These are phyloP conservation scores for Ganoderma lingzhi DNA, from an alignment of 1,284 basidiomycete genomes.

Conservation along the genomic window DNA sequence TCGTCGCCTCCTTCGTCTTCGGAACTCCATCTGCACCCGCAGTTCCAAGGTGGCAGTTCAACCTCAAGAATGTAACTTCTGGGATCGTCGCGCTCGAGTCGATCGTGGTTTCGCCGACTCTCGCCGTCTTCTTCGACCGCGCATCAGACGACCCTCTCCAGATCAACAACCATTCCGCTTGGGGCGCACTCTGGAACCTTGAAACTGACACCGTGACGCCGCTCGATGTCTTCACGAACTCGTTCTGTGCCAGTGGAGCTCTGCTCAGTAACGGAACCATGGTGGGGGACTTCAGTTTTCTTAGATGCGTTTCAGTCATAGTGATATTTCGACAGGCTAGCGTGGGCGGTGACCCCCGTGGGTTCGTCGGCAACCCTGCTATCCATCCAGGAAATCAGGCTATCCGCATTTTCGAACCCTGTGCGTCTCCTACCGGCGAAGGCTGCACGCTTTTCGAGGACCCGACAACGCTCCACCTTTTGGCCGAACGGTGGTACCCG, in stretches of 20 bases:
- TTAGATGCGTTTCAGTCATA: not conserved
- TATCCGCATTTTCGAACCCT: conserved; percentile 49
- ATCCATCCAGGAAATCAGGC: conserved; percentile 37
- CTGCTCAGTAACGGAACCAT: conserved; percentile 58
- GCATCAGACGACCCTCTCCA: conserved; percentile 58
- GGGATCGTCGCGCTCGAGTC: conserved; percentile 59
- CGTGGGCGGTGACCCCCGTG: conserved; percentile 53
- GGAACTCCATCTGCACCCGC: conserved; percentile 26
- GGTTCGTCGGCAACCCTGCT: conserved; percentile 45
- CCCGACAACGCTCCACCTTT: conserved; percentile 46
- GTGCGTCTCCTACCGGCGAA: conserved; percentile 44
- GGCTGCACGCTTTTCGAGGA: conserved; percentile 52
- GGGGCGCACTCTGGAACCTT: conserved; percentile 62
- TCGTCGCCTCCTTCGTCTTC: conserved; percentile 11
- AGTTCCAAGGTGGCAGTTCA: conserved; percentile 36
- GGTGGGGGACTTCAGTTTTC: conserved; percentile 36
- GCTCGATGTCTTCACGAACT: conserved; percentile 71
- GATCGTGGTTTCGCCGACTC: conserved; percentile 54
- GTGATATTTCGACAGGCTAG: conserved; percentile 44
- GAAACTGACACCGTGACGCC: conserved; percentile 56
- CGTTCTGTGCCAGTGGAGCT: conserved; percentile 72
- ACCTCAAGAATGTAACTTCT: conserved; percentile 47
- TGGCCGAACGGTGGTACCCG: conserved; percentile 51
- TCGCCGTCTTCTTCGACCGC: conserved; percentile 56
- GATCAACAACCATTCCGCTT: conserved; percentile 69